Evolutionary conservation across 2,329 filamentous ascomycete genomes (phyloP), one percentile per base, ranked within the genome.

Genomic region (Exutisphaerella laricina): DNA sequence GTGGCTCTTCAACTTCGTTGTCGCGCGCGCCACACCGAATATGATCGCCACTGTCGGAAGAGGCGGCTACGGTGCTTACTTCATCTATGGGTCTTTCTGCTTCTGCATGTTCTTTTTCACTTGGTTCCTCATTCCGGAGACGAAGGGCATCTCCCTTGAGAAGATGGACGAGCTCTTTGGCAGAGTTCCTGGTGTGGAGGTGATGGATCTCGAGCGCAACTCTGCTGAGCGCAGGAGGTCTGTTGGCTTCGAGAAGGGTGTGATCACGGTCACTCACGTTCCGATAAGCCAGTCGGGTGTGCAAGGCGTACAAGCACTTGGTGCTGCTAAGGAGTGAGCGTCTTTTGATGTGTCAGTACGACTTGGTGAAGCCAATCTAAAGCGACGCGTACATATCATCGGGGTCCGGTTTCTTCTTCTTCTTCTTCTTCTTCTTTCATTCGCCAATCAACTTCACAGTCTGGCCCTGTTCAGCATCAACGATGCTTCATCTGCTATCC

Each of bases 81-180:
- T 86, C 59, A 78, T 84, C 56, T 86, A 84, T 61, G 75, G 79
- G 7, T 73, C 64, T 41, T 85, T 85, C 62, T 81, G 79, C 60
- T 75, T 77, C 74, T 45, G 70, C 53, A 84, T 85, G 77, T 76
- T 77, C 48, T 49, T 81, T 40, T 83, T 82, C 57, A 78, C 80
- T 29, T 83, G 73, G 70, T 71, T 73, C 54, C 71, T 77, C 0
- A 71, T 77, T 0, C 73, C 73, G 0, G 75, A 78, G 58, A 78
- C 74, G 1, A 78, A 77, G 57, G 59, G 70, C 3, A 52, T 73
- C 17, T 72, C 69, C 1, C 63, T 77, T 2, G 73, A 77, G 41
- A 56, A 57, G 37, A 58, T 60, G 56, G 59, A 61, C 14, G 43
- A 52, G 21, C 41, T 61, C 0, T 62, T 62, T 37, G 56, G 57